These are phyloP conservation scores for Parmelia sp. DNA, from an alignment of 495 filamentous ascomycete genomes.

Conservation along the genomic window DNA sequence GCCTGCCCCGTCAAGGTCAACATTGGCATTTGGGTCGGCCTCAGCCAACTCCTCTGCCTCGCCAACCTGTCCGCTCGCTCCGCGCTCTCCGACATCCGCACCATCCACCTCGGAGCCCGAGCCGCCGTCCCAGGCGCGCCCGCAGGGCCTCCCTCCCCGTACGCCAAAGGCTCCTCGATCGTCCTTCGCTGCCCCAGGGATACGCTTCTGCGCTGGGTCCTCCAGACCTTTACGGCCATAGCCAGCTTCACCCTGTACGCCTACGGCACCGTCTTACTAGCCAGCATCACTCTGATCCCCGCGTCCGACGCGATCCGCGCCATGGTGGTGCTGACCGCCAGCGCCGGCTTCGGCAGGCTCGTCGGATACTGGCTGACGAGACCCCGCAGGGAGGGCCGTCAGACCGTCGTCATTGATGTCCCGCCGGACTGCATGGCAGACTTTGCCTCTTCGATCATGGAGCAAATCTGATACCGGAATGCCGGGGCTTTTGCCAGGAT, in stretches of 20 bases:
- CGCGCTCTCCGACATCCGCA: slow-evolving; percentile 11
- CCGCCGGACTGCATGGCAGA: slow-evolving; percentile 7
- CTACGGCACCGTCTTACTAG: slow-evolving; percentile 14
- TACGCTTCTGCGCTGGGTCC: slow-evolving; percentile 7
- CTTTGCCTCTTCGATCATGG: background rate
- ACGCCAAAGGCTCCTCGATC: background rate
- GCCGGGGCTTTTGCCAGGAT: no score
- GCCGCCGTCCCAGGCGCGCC: background rate
- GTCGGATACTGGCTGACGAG: slow-evolving; percentile 12
- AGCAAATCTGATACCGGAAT: background rate
- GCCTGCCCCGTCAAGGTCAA: slow-evolving; percentile 16
- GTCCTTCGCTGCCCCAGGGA: slow-evolving; percentile 10
- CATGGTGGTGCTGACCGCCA: slow-evolving; percentile 6
- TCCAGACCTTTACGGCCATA: slow-evolving; percentile 14
- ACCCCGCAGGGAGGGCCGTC: slow-evolving; percentile 1
- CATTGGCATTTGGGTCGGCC: slow-evolving; percentile 14
- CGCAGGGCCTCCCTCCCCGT: background rate
- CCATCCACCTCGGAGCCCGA: background rate
- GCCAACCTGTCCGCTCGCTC: slow-evolving; percentile 9
- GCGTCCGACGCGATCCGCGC: slow-evolving; percentile 17
- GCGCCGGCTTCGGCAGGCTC: slow-evolving; percentile 16
- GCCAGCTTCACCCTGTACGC: slow-evolving; percentile 10
- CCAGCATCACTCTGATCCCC: slow-evolving; percentile 16
- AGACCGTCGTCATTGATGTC: slow-evolving; percentile 15
- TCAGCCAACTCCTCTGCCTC: slow-evolving; percentile 20